Conservation (phyloP, 768 basidiomycete genomes). For the Rhizopogon sp. region DNA sequence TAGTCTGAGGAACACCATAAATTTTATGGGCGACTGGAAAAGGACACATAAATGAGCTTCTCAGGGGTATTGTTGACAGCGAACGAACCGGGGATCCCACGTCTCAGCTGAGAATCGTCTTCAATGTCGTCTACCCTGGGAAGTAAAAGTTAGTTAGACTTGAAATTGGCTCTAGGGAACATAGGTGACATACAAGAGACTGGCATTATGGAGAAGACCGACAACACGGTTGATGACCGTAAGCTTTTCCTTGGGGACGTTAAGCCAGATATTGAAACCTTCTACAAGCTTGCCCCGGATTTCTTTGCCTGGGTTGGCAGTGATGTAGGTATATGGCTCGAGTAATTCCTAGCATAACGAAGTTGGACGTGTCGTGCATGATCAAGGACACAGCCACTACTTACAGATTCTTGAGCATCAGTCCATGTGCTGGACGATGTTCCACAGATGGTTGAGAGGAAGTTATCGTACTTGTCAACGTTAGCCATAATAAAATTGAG, state of each 20-base stretch:
- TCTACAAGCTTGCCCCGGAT: conserved; percentile 82
- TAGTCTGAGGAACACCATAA: conserved; percentile 93
- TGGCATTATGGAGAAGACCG: conserved; percentile 90
- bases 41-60: neutral
- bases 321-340: conserved; percentile 87
- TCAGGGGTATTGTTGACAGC: neutral
- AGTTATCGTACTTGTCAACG: conserved; percentile 35
- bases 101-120: conserved; percentile 79
- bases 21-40: conserved; percentile 87
- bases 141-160: neutral
- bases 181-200: conserved; percentile 61
- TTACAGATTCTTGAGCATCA: conserved; percentile 19
- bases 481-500: neutral
- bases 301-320: conserved; percentile 85
- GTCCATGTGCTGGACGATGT: conserved; percentile 19
- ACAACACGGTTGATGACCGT: conserved; percentile 73
- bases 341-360: conserved; percentile 44
- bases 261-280: conserved; percentile 89
- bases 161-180: neutral
- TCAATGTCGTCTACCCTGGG: conserved; percentile 93
- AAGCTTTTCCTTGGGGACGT: conserved; percentile 73
- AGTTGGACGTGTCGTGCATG: neutral
- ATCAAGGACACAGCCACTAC: conserved; percentile 1
- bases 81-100: conserved; percentile 74
- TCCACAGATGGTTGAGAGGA: conserved; percentile 28